Evolutionary conservation across 78 protist species (phyloP).

Genomic region (Dictyostelium firmibasis): DNA sequence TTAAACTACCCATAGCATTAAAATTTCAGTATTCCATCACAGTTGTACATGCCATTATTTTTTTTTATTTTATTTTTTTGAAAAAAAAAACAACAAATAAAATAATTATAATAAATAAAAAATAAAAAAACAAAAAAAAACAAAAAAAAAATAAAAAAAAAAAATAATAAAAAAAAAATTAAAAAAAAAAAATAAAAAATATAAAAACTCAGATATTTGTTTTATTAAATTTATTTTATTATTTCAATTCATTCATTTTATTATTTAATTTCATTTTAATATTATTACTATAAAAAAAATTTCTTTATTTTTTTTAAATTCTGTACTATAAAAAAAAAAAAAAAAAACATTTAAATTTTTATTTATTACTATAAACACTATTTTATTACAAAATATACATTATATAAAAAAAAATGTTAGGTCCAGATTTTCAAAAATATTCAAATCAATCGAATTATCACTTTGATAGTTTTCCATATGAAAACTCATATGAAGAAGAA

Average conservation of each 20-base stretch:
- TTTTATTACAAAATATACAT: no score
- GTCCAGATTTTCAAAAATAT: neutral
- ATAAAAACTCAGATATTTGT: neutral
- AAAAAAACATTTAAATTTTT: neutral
- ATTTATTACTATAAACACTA: neutral
- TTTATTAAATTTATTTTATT: no score
- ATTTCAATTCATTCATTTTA: neutral
- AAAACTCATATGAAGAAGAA: constrained; percentile 53
- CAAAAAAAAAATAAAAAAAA: no score
- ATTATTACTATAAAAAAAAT: neutral
- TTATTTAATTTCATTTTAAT: no score
- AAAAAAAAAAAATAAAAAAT: no score
- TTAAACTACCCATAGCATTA: neutral
- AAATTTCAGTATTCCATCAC: neutral
- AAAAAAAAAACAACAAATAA: no score
- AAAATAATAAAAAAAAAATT: no score
- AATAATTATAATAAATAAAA: no score
- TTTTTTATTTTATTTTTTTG: no score
- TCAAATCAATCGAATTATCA: neutral
- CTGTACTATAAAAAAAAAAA: neutral
- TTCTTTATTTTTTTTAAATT: no score
- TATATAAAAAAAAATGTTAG: neutral
- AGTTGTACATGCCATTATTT: neutral
- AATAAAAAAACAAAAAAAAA: no score
- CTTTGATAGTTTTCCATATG: constrained; percentile 53